These are phyloP conservation scores for Flaveria brownii DNA, from an alignment of 129 eudicot species.

Conservation along the genomic window DNA sequence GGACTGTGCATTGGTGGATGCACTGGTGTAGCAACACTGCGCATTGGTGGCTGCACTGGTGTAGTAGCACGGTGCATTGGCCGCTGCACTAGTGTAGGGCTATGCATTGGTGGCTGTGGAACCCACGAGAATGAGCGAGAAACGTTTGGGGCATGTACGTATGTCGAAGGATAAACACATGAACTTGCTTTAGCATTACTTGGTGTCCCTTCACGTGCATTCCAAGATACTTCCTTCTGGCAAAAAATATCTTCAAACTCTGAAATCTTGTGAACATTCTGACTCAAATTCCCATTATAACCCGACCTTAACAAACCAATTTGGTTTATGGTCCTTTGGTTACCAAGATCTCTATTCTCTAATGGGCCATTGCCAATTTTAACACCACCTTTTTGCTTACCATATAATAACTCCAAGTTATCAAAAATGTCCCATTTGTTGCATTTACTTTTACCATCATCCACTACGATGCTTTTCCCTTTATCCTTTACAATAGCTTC, in stretches of 20 bases:
- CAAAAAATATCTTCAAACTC: slow-evolving; percentile 7
- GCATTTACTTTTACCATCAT: slow-evolving; percentile 3
- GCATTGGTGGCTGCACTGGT: too few relatives aligned
- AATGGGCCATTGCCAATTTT: slow-evolving; percentile 17
- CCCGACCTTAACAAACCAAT: background rate
- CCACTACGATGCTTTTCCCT: slow-evolving; percentile 36
- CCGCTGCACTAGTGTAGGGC: slow-evolving; percentile 7
- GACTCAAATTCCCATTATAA: background rate
- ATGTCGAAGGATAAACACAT: slow-evolving; percentile 36
- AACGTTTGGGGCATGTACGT: background rate
- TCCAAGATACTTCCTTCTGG: slow-evolving; percentile 1
- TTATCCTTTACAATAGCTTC: slow-evolving; percentile 9
- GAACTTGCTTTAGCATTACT: slow-evolving; percentile 3
- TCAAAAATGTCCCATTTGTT: background rate
- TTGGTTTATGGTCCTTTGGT: slow-evolving; percentile 13
- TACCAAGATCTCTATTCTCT: background rate
- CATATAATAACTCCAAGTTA: slow-evolving; percentile 17
- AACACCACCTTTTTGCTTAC: slow-evolving; percentile 25
- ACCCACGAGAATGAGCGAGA: background rate
- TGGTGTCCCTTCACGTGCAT: slow-evolving; percentile 12
- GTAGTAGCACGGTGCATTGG: background rate
- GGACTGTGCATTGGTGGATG: too few relatives aligned
- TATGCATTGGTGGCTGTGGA: slow-evolving; percentile 6
- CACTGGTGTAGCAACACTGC: too few relatives aligned
- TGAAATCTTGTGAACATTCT: background rate